Base-by-base conservation (phyloP, 495 filamentous ascomycete genomes). In the Chaetomidium leptoderma region DNA sequence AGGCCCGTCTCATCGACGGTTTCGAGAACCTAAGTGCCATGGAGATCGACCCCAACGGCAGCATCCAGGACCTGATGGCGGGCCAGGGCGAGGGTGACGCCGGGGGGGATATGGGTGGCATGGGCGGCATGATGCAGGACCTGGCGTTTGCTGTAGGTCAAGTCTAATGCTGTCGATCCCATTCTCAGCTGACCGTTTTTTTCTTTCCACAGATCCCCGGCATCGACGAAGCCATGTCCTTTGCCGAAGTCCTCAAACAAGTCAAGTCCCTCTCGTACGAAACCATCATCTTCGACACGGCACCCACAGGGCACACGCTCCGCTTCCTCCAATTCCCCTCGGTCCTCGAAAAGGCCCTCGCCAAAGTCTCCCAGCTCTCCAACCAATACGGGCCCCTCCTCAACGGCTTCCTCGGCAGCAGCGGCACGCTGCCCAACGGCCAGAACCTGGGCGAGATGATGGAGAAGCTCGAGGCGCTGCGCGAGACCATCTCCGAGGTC, bases 191-290 rank as follows among this genome's bases (percentile, higher is more conserved):
- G 13, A 69, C 65, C 14, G 17, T 29, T 13, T 5, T 29, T 13
- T 5, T 5, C 30, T 7, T 1, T 16, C n/a, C 52, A 26, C 64
- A 97, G 91, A 97, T 98, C 42, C 93, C 93, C 51, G 93, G 93
- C 73, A 92, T 99, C 55, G 93, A 99, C 72, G 93, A 99, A 73
- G 93, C 93, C 67, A 97, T 97, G 95, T 97, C 93, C 48, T 99
- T 97, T 67, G 93, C 93, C 66, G 93, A 97, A 75, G 93, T 97
- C 47, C 82, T 97, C 58, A 97, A 99, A 74, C 95, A 99, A 75
- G 93, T 99, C 76, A 97, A 97, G 74, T 95, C 89, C n/a, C 86
- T 97, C 60, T 95, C 90, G 10, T 99, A 97, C 81, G 93, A 96
- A 70, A 87, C 90, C 64, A 96, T 99, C 74, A 90, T 99, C 70